Evolutionary conservation across 192 early-diverging fungal genomes (phyloP), one percentile per base, ranked within the genome.

Genomic region (Diversispora epigaea): DNA sequence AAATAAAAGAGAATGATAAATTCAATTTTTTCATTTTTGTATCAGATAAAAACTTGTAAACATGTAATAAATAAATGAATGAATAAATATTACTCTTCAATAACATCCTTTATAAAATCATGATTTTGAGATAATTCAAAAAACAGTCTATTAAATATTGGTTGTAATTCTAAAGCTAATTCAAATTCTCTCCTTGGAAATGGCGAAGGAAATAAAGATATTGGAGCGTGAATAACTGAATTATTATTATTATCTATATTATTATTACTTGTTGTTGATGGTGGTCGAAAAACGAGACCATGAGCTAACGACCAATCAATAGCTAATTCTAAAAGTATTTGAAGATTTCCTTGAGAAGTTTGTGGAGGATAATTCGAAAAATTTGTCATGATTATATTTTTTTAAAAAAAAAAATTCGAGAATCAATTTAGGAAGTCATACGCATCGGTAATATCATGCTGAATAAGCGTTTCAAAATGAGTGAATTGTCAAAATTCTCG

Each of bases 271-370:
- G 77, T 72, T n/a, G 75, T 39, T 21, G 71, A 65, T n/a, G 89
- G 84, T 44, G 92, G 88, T 4, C 88, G 88, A 45, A 96, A 85
- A n/a, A 93, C 84, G 10, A 96, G 76, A 11, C 95, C 94, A 73
- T 96, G 90, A 10, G 92, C 82, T 6, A 94, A 79, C 5, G 93
- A 87, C 91, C 91, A 96, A 84, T 96, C 95, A 3, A 94, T 85
- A 0, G 92, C 93, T 21, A 81, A 77, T 56, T 84, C 84, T 47
- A 83, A 78, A 22, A 91, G 76, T 50, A 71, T 60, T 6, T 75
- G 65, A 45, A 89, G 77, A 62, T 84, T 71, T 10, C 73, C 67
- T 8, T 81, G 45, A 8, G 76, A 79, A 22, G 82, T n/a, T 0
- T 45, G 41, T 47, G 57, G 71, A 11, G 57, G 71, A 50, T 61